Percentiles rank a stretch among this genome's conserved stretches.
These are phyloP conservation scores for Neoboletus magnificus DNA, from an alignment of 768 basidiomycete species.

Conservation along the genomic window DNA sequence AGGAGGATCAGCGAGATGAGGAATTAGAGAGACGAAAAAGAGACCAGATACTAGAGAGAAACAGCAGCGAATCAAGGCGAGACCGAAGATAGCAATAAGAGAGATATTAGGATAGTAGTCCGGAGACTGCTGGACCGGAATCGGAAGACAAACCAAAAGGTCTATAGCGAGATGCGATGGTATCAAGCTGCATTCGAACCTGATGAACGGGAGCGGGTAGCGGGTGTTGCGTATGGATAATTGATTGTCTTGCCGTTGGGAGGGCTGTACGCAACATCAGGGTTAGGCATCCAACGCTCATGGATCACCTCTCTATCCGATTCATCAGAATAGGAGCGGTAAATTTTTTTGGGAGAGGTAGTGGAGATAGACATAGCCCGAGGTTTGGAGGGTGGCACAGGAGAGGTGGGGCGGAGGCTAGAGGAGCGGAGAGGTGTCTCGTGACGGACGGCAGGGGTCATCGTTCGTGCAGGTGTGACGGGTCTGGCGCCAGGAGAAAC, in stretches of 20 bases:
- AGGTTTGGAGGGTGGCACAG: conserved; percentile 38
- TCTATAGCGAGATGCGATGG: conserved; percentile 22
- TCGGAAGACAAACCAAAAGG: conserved; percentile 17
- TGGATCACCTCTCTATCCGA: conserved; percentile 53
- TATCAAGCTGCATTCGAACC: conserved; percentile 36
- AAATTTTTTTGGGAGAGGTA: conserved; percentile 55
- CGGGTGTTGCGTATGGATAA: conserved; percentile 25
- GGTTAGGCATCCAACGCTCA: conserved; percentile 63
- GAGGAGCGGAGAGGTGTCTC: conserved; percentile 33
- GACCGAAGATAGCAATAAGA: conserved; percentile 35
- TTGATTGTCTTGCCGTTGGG: conserved; percentile 32
- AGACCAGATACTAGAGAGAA: conserved; percentile 19
- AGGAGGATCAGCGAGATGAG: conserved; percentile 10
- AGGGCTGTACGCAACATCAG: conserved; percentile 35
- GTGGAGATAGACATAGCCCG: conserved; percentile 46
- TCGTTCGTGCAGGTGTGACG: conserved; percentile 32
- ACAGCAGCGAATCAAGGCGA: conserved; percentile 20
- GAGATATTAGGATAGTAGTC: conserved; percentile 33
- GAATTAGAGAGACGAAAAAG: conserved; percentile 3
- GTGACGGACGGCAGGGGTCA: conserved; percentile 26
- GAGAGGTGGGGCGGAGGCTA: conserved; percentile 28
- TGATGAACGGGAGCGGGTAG: conserved; percentile 28
- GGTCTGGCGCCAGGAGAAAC: conserved; percentile 35
- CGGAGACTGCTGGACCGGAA: conserved; percentile 26
- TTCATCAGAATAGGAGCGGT: conserved; percentile 63